Evolutionary conservation across 805 yeast genomes (phyloP), one percentile per base, ranked within the genome.

Genomic region (Spathaspora gorwiae): DNA sequence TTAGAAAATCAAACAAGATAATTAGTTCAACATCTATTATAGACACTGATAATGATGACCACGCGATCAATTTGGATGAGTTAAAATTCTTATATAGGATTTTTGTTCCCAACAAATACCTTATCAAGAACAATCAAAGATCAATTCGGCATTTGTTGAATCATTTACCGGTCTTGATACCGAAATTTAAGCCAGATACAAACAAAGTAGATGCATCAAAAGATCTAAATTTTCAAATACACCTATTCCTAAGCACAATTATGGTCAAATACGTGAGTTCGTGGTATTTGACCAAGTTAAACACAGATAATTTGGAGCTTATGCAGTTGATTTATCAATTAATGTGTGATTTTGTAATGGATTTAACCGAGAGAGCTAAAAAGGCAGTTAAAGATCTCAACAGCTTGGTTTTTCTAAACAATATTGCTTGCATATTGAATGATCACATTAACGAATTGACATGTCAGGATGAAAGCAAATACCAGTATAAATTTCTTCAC

Each of bases 241-340:
- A 71, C 48, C 50, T 70, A 45, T 65, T 71, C 44, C 47, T 70
- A n/a, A 59, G 67, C 32, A 52, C 62, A 2, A 61, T 70, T 9
- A 43, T 60, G 43, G 44, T 51, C 8, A 55, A 53, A 15, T 63
- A 48, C 36, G 52, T 63, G 6, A 41, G 53, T 7, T 49, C 61
- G 12, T 63, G 68, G 68, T 63, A 62, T 42, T 42, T 51, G 8
- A 44, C 43, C 24, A 62, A 63, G 43, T 49, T 67, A 24, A 66
- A 66, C 43, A 63, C 70, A 6, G 64, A 62, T 40, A 64, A 64
- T 48, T 40, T 53, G 35, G 66, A 61, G 27, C 65, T 67, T 52
- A 37, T 64, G 7, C 54, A 48, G 36, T 41, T 44, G n/a, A 53
- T 64, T 12, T 66, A 66, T 47, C 45, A 50, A 33, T 42, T 56